Base-by-base conservation (phyloP, 1,139 yeast species). In the Yamadazyma atlantica region DNA sequence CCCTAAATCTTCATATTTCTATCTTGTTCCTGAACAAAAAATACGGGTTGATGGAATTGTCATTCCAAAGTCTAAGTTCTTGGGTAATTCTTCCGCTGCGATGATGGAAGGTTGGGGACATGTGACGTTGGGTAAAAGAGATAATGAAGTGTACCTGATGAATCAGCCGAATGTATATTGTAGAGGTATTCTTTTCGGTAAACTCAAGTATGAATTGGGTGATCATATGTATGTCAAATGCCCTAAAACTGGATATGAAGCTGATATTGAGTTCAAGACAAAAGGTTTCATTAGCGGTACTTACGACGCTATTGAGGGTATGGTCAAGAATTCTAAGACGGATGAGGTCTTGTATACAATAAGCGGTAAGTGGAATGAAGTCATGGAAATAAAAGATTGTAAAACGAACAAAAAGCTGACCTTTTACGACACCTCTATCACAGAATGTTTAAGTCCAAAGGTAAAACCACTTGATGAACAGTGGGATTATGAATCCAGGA, bases 51-150 rank as follows among this genome's bases (percentile, higher is more conserved):
- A 92, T 56, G 98, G 98, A 29, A 75, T 85, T 3, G 79, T 90
- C 25, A 73, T 88, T 34, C 98, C 98, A 12, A 82, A 78, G 53
- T 89, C 97, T 1, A 79, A 79, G 55, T 94, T 92, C 54, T 69
- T 92, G 42, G 98, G 98, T 22, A 92, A 90, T 57, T 88, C 96
- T 0, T 90, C 97, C 0, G 98, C 97, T 13, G 95, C 96, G 2
- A 80, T 92, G 57, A 92, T 92, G 98, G 96, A 90, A 50, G 98
- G 98, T 14, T 60, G 76, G 46, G 94, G 87, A 0, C 81, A 77
- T 40, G 66, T 92, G 14, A 79, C 86, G 29, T 76, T 92, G 42
- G 73, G 84, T 31, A 82, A 86, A 48, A 64, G 74, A n/a, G 60
- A 62, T 24, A 60, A 62, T 24, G 78, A 78, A 44, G 94, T 85